Percentiles rank a stretch among this genome's conserved stretches.
Conservation (phyloP, 2,329 filamentous ascomycete genomes). For the Salinomyces thailandicus region DNA sequence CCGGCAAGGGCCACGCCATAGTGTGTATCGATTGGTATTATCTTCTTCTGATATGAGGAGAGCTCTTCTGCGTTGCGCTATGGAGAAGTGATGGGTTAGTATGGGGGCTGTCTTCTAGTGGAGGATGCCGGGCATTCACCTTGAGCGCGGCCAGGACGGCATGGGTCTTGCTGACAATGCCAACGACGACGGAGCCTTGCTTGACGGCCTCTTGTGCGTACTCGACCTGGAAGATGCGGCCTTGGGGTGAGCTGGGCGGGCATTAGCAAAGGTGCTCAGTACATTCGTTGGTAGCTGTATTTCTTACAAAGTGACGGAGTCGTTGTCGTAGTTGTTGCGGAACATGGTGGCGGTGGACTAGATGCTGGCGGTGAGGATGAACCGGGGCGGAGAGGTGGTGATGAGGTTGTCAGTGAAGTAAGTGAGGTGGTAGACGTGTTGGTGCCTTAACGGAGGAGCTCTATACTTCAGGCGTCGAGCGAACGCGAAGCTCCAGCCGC, state of each 20-base stretch:
- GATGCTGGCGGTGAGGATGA: too few species aligned
- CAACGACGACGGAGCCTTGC: conserved; percentile 96
- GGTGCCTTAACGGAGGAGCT: background rate
- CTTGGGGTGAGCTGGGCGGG: conserved; percentile 79
- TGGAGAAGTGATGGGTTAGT: conserved; percentile 5
- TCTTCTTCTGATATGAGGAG: conserved; percentile 99
- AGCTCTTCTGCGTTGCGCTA: conserved; percentile 98
- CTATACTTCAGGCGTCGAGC: conserved; percentile 6
- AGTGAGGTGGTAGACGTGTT: too few species aligned
- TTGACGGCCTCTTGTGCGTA: conserved; percentile 98
- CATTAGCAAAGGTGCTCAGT: conserved; percentile 2
- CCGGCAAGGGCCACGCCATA: conserved; percentile 92
- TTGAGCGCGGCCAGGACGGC: conserved; percentile 92
- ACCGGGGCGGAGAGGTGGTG: too few species aligned
- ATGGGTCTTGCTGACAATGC: conserved; percentile 95
- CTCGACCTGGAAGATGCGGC: conserved; percentile 98
- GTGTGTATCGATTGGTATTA: conserved; percentile 93
- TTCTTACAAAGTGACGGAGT: conserved; percentile 94
- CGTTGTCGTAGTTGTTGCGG: conserved; percentile 99
- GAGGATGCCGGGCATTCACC: conserved; percentile 43
- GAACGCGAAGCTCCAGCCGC: conserved; percentile 2
- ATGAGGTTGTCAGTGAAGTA: too few species aligned
- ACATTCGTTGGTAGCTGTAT: background rate
- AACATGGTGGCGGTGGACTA: conserved; percentile 89
- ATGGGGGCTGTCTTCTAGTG: background rate